phyloP scores from a whole-genome alignment of 805 yeast species.

The Ogataea trehaloabstinens region DNA sequence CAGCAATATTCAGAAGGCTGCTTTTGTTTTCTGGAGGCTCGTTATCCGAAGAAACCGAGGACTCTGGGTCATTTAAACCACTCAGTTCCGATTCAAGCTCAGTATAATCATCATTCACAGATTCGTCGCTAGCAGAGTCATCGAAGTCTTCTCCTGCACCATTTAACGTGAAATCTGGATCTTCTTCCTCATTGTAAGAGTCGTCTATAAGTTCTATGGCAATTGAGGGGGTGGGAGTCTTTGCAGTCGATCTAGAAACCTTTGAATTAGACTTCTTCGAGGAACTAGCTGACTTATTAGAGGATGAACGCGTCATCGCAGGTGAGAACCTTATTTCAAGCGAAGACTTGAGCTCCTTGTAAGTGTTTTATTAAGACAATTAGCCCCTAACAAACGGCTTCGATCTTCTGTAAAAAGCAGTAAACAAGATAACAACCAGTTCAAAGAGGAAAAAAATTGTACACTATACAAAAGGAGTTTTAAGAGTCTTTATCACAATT shows the following conservation, averaged over 20 bases:
- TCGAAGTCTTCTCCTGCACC: conserved; percentile 14
- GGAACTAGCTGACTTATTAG: neutral
- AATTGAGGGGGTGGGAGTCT: conserved; percentile 6
- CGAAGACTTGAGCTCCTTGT: too few relatives aligned
- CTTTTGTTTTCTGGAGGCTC: conserved; percentile 7
- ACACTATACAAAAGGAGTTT: neutral
- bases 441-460: neutral
- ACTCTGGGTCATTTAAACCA: conserved; percentile 13
- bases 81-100: conserved; percentile 18
- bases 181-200: conserved; percentile 26
- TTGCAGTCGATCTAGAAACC: neutral
- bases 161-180: conserved; percentile 26
- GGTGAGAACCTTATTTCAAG: too few relatives aligned
- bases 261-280: neutral
- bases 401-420: too few relatives aligned
- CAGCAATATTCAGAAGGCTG: neutral
- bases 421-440: neutral
- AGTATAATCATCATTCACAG: conserved; percentile 1
- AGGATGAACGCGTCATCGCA: neutral
- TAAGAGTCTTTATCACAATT: neutral
- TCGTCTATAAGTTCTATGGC: conserved; percentile 17
- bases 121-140: neutral
- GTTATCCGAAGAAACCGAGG: conserved; percentile 14
- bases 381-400: too few relatives aligned
- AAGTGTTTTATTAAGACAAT: too few relatives aligned